These are phyloP conservation scores for Trichoderma asperelloides DNA, from an alignment of 495 filamentous ascomycete species.

Conservation along the genomic window DNA sequence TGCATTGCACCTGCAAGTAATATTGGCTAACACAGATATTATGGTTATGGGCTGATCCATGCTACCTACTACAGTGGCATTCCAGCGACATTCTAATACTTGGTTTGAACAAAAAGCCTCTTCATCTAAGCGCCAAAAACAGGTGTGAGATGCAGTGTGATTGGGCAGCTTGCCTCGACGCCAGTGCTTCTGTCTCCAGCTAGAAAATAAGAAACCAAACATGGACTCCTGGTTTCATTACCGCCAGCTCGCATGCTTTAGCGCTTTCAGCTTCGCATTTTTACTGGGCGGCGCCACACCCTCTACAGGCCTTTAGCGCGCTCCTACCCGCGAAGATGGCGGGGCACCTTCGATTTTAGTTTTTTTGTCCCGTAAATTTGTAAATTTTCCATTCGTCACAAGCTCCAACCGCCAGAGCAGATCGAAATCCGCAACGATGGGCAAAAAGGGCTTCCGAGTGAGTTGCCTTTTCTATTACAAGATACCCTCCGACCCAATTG, in stretches of 20 bases:
- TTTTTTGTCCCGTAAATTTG: neutral
- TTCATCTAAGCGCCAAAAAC: too few species aligned
- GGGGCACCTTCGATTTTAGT: slow-evolving; percentile 1
- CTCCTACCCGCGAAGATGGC: neutral
- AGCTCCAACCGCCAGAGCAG: neutral
- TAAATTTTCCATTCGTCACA: neutral
- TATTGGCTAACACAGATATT: too few species aligned
- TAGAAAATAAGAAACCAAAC: too few species aligned
- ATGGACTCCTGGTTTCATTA: neutral
- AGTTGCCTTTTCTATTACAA: neutral
- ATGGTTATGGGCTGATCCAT: too few species aligned
- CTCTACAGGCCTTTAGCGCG: neutral
- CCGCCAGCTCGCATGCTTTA: neutral
- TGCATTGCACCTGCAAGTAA: too few species aligned
- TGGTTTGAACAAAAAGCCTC: too few species aligned
- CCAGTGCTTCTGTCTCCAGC: too few species aligned
- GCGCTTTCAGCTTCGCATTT: neutral
- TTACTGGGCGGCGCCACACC: neutral
- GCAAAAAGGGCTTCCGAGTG: slow-evolving; percentile 6
- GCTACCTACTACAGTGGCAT: too few species aligned
- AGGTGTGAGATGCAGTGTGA: too few species aligned
- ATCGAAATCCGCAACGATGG: neutral
- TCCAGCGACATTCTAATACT: too few species aligned
- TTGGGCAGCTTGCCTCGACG: too few species aligned
- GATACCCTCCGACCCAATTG: neutral